Evolutionary conservation across 345 rosid species (phyloP), one percentile per base, ranked within the genome.

Genomic region (Salix purpurea): DNA sequence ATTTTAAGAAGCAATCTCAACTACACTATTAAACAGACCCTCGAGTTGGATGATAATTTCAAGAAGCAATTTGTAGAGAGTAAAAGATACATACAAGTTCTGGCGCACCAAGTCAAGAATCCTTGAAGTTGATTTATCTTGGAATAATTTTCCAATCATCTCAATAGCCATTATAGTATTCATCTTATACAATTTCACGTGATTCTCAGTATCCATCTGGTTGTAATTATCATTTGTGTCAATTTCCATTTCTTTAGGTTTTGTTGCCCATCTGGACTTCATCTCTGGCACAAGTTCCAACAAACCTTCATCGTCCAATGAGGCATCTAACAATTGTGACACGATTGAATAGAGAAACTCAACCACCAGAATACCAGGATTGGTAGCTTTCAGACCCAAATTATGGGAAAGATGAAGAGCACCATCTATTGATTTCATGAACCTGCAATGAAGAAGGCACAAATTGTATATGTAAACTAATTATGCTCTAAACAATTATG

Each of bases 311-410:
- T 93, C 99, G 70, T 89, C 96, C 75, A 96, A 77, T 58, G 97
- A 92, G 71, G 95, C 98, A 86, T 96, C 98, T 81, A 96, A 85
- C 73, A 96, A 87, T 78, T 93, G 94, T 89, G 91, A 96, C 66
- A 91, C 90, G 79, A 83, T 80, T 76, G 90, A 91, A 86, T 86
- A 96, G 83, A 96, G 81, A 87, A 88, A 96, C 79, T 86, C 89
- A 83, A 94, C 88, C 65, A 92, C 81, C 76, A 93, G 86, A 74
- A 85, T 76, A 70, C 97, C 97, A 36, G 95, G 90, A 79, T 92
- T 94, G 78, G 77, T 86, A 52, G 78, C 88, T 72, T 82, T 79
- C 54, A 87, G 68, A 48, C 91, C 94, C 83, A 92, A 96, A 79
- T 83, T 84, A 80, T 87, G 84, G 81, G 98, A 96, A 79, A 93